Base-by-base conservation (phyloP, 1,139 yeast genomes). In the Yamadazyma buinensis region DNA sequence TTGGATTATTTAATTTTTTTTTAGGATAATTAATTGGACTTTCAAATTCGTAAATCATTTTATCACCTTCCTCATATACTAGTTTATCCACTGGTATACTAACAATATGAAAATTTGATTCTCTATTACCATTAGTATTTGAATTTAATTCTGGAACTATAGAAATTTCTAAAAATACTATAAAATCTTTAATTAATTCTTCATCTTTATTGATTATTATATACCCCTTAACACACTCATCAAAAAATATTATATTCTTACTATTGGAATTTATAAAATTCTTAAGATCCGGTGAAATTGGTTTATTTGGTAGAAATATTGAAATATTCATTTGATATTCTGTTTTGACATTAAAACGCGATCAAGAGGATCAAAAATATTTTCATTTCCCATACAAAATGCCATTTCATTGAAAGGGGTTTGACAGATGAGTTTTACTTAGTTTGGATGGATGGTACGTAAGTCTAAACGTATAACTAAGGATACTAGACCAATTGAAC, bases 21-120 rank as follows among this genome's bases (percentile, higher is more conserved):
- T 61, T 52, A 1, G 75, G 74, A 41, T 68, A 67, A 2, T 54
- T 49, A 3, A 66, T 49, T 3, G 70, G 64, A 7, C 57, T 30
- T n/a, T 50, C 51, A 39, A 68, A 63, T 35, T 45, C 55, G 71
- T 43, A 26, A 27, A 23, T 19, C 31, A 32, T 19, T 32, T 30
- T 9, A 12, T 29, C 14, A 12, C 41, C 48, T 10, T 42, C 37
- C 14, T 24, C 7, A 15, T 39, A 35, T 3, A 46, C 41, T 20
- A 40, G 29, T 28, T 49, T 52, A 38, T 42, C 44, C 25, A 31
- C 25, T 26, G 39, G 32, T 14, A 15, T 13, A 13, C 23, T 31
- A n/a, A 30, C 19, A 6, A 34, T 30, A 6, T 28, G 33, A 29
- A 32, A 38, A 7, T 23, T 15, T 3, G 30, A 26, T n/a, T n/a